These are phyloP conservation scores for Fusarium odoratissimum DNA, from an alignment of 2,329 filamentous ascomycete species.

Conservation along the genomic window DNA sequence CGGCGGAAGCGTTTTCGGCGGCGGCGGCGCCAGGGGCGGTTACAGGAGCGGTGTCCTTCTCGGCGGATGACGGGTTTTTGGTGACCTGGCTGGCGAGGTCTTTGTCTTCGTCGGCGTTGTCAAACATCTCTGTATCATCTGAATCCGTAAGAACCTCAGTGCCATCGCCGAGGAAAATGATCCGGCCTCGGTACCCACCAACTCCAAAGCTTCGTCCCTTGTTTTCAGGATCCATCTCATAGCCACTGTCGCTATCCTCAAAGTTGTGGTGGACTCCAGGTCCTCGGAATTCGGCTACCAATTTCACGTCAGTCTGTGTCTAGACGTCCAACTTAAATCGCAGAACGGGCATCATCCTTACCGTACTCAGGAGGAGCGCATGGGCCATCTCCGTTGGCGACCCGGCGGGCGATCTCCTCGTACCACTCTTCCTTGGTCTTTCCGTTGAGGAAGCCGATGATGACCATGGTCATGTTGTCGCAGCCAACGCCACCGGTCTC, in stretches of 20 bases:
- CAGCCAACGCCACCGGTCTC: slow-evolving; percentile 98
- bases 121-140: slow-evolving; percentile 93
- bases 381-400: slow-evolving; percentile 96
- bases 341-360: slow-evolving; percentile 71
- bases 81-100: slow-evolving; percentile 86
- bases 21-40: slow-evolving; percentile 34
- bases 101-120: slow-evolving; percentile 85
- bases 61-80: slow-evolving; percentile 59
- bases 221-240: slow-evolving; percentile 79
- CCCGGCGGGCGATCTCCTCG: slow-evolving; percentile 90
- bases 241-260: slow-evolving; percentile 82
- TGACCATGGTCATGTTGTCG: slow-evolving; percentile 99
- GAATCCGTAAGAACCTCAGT: slow-evolving; percentile 91
- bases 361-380: slow-evolving; percentile 99
- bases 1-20: slow-evolving; percentile 37
- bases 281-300: slow-evolving; percentile 82
- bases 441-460: slow-evolving; percentile 89
- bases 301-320: slow-evolving; percentile 30
- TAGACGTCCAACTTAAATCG: background rate
- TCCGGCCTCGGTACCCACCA: slow-evolving; percentile 81
- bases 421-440: slow-evolving; percentile 99
- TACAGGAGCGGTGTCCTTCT: slow-evolving; percentile 39
- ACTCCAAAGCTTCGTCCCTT: slow-evolving; percentile 71
- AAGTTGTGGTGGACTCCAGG: slow-evolving; percentile 85
- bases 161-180: slow-evolving; percentile 95